Evolutionary conservation across 305 asterid species (phyloP), one percentile per base, ranked within the genome.

Genomic region (Fraxinus baroniana): DNA sequence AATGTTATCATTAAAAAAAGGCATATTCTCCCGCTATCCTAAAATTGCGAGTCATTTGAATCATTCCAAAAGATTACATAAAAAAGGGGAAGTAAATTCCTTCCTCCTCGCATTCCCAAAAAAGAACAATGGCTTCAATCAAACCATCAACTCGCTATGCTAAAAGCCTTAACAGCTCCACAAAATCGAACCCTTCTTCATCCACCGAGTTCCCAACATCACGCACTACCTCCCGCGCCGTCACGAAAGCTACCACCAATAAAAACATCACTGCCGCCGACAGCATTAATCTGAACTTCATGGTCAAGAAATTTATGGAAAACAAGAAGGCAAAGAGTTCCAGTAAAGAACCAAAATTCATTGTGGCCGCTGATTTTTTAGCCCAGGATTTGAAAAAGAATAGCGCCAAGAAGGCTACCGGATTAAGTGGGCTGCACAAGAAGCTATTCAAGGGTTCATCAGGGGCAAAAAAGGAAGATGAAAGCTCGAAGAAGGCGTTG

Each of bases 311-410:
- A 83, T 60, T 94, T 66, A 92, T 93, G 72, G 97, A 94, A 80
- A 88, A 71, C n/a, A 95, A 91, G 84, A 93, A 88, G 88, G 81
- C 85, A 52, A 89, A 79, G 74, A 91, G 85, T 80, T 77, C 66
- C 78, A 88, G 83, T 68, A 87, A 83, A 84, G 90, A 84, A 1
- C 82, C 91, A 5, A 92, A 89, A 74, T 79, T 95, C 13, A 87
- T 89, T 0, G 79, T 94, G 1, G 94, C 99, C 2, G 86, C 88
- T 0, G 96, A 94, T 84, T 85, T 88, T 20, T 80, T 89, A 83
- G 95, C 92, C 13, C 97, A 88, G 87, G 97, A 94, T 87, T 87
- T 94, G 94, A 95, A 90, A 91, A 94, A 88, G 81, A 85, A 83
- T 5, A 30, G 20, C 4, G 86, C 79, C 55, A 93, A 91, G 78